These are phyloP conservation scores for Rhodosporidiobolus sp. DNA, from an alignment of 768 basidiomycete genomes.

Conservation along the genomic window DNA sequence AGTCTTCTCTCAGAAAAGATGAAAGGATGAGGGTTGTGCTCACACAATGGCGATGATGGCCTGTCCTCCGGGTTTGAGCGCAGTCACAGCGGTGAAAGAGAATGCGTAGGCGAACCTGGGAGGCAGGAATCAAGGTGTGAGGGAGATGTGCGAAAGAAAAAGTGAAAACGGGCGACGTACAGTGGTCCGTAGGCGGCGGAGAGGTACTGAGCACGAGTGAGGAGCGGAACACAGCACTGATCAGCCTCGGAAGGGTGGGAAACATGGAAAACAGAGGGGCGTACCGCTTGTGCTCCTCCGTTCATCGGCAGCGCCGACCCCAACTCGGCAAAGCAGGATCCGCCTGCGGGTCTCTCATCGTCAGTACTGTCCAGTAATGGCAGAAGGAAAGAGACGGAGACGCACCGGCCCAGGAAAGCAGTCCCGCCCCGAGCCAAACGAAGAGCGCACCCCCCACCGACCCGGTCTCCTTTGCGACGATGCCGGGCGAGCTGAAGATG, in stretches of 20 bases:
- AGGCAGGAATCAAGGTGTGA: neutral
- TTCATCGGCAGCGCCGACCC: constrained; percentile 78
- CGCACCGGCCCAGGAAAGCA: constrained; percentile 92
- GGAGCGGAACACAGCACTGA: constrained; percentile 43
- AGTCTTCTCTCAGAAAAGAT: neutral
- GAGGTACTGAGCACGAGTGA: constrained; percentile 40
- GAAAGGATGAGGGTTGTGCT: no score
- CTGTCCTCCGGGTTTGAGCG: constrained; percentile 56
- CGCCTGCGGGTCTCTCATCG: neutral
- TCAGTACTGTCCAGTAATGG: neutral
- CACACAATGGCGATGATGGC: constrained; percentile 15
- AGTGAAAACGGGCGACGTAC: constrained; percentile 74
- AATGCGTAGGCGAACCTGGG: constrained; percentile 62
- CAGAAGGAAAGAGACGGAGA: neutral
- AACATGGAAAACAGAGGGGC: constrained; percentile 79
- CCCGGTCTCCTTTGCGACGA: constrained; percentile 81
- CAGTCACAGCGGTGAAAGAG: constrained; percentile 90
- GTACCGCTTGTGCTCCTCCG: constrained; percentile 65
- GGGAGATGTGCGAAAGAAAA: constrained; percentile 52
- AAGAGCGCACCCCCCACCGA: constrained; percentile 83
- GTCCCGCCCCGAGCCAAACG: constrained; percentile 78
- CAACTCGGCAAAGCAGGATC: constrained; percentile 31
- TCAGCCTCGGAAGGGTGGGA: no score
- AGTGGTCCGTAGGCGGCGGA: constrained; percentile 39
- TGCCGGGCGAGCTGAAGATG: constrained; percentile 54